These are phyloP conservation scores for Vigna nakashimae DNA, from an alignment of 306 rosid species.

Conservation along the genomic window DNA sequence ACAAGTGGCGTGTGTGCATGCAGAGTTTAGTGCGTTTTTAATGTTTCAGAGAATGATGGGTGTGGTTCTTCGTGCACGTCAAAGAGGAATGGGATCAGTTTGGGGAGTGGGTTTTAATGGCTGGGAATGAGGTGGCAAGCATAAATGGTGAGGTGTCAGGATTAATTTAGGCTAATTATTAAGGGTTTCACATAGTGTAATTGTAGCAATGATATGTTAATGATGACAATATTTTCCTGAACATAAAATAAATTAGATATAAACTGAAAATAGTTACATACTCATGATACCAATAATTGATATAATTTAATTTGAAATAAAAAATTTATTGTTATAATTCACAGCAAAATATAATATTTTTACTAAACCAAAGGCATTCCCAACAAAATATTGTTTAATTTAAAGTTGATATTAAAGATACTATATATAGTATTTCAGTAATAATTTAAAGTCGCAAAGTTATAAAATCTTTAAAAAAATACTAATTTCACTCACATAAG, in stretches of 20 bases:
- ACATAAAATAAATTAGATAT: background rate
- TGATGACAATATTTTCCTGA: background rate
- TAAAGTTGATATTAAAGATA: background rate
- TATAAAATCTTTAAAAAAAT: background rate
- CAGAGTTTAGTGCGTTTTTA: too few species aligned
- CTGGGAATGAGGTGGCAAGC: too few species aligned
- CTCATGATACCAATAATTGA: background rate
- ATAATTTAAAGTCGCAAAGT: background rate
- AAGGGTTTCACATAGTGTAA: too few species aligned
- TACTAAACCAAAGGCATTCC: background rate
- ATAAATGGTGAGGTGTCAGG: too few species aligned
- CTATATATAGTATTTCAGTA: background rate
- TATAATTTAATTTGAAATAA: background rate
- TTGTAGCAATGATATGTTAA: background rate
- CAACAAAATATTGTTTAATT: background rate
- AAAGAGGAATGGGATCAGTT: too few species aligned
- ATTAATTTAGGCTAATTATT: too few species aligned
- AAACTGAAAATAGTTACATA: too few species aligned
- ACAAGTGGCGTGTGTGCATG: too few species aligned
- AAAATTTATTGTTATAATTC: background rate
- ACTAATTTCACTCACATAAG: background rate
- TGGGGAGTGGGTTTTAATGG: too few species aligned
- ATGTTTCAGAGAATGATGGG: too few species aligned
- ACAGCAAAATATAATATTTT: background rate
- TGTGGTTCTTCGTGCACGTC: too few species aligned